Evolutionary conservation across 2,329 filamentous ascomycete species (phyloP).

Genomic region (Triangularia setosa): DNA sequence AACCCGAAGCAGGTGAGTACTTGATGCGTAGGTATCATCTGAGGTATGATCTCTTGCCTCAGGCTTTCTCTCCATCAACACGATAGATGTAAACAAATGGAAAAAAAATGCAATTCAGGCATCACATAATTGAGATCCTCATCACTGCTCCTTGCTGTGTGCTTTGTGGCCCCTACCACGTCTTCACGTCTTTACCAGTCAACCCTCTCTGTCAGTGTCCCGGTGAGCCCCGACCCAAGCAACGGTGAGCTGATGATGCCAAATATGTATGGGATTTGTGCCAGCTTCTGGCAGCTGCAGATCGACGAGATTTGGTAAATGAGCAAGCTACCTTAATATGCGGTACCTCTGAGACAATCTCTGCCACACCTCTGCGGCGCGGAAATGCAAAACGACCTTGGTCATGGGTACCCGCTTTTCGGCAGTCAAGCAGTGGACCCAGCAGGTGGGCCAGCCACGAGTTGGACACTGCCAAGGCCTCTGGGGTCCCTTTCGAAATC

Average conservation of each 20-base stretch:
- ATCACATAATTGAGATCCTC: background rate
- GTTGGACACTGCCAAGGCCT: slow-evolving; percentile 1
- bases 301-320: background rate
- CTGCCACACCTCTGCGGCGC: slow-evolving; percentile 1
- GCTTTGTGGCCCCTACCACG: background rate
- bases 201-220: too few species aligned
- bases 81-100: background rate
- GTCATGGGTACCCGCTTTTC: slow-evolving; percentile 5
- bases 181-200: too few species aligned
- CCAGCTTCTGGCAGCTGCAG: slow-evolving; percentile 2
- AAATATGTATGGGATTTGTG: background rate
- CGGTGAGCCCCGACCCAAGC: too few species aligned
- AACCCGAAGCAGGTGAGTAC: background rate
- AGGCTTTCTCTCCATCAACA: background rate
- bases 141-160: background rate
- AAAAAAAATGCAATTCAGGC: background rate
- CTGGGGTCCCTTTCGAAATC: slow-evolving; percentile 7
- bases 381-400: slow-evolving; percentile 5
- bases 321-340: background rate
- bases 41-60: background rate
- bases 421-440: background rate
- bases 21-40: background rate
- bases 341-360: slow-evolving; percentile 8
- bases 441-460: background rate
- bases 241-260: background rate